Evolutionary conservation across 805 yeast species (phyloP).

Genomic region (Candida palmyrensis): DNA sequence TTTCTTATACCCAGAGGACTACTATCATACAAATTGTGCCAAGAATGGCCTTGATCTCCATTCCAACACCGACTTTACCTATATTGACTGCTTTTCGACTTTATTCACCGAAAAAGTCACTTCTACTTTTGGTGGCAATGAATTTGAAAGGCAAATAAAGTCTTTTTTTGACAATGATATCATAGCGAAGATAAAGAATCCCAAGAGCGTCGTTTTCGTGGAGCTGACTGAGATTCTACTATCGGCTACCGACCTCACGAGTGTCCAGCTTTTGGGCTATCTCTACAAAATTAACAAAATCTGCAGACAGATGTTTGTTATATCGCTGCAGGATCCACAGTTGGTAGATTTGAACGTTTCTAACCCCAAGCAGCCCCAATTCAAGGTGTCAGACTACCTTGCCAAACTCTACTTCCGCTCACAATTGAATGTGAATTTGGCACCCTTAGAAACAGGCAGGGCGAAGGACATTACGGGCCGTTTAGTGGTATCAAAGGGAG

Average conservation of each 20-base stretch:
- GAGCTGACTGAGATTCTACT: constrained; percentile 47
- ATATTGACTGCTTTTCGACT: constrained; percentile 44
- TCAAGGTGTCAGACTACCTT: constrained; percentile 43
- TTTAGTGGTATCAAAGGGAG: constrained; percentile 55
- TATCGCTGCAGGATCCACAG: constrained; percentile 35
- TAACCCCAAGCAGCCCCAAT: constrained; percentile 26
- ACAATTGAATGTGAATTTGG: constrained; percentile 47
- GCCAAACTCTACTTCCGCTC: constrained; percentile 47
- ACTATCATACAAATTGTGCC: constrained; percentile 28
- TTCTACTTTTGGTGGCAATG: constrained; percentile 17
- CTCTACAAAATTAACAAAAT: constrained; percentile 27
- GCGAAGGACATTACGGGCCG: constrained; percentile 82
- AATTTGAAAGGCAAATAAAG: constrained; percentile 9
- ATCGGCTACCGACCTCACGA: constrained; percentile 32
- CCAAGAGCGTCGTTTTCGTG: constrained; percentile 28
- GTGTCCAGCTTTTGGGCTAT: constrained; percentile 29
- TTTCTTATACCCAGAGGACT: constrained; percentile 28
- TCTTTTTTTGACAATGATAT: constrained; percentile 15
- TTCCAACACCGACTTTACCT: constrained; percentile 20
- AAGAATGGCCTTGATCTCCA: constrained; percentile 35
- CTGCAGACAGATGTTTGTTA: constrained; percentile 30
- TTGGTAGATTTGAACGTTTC: constrained; percentile 22
- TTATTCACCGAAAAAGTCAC: constrained; percentile 28
- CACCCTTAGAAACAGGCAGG: constrained; percentile 72
- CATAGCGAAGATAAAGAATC: constrained; percentile 5